Percentiles rank a stretch among this genome's conserved stretches.
These are phyloP conservation scores for Candida broadrunensis DNA, from an alignment of 805 yeast species.

Conservation along the genomic window DNA sequence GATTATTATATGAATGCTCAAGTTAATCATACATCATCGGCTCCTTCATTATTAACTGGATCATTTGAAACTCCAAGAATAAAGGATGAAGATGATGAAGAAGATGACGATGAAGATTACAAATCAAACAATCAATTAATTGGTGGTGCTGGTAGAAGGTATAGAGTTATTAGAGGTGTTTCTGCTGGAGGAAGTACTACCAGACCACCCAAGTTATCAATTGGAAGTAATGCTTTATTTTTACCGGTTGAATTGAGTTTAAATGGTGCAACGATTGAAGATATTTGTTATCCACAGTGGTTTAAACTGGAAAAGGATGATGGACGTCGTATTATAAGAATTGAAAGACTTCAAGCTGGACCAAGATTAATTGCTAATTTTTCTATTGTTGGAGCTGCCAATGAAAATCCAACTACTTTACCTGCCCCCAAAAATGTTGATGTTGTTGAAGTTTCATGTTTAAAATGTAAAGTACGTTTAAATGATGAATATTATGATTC, in stretches of 20 bases:
- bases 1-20: not conserved
- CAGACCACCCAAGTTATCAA: slow-evolving; percentile 48
- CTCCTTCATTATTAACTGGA: not conserved
- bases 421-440: slow-evolving; percentile 44
- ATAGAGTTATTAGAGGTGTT: slow-evolving; percentile 52
- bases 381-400: slow-evolving; percentile 50
- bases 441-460: slow-evolving; percentile 58
- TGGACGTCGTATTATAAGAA: slow-evolving; percentile 53
- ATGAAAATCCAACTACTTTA: slow-evolving; percentile 39
- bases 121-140: not conserved
- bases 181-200: slow-evolving; percentile 58
- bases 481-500: slow-evolving; percentile 28
- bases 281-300: slow-evolving; percentile 55
- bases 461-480: slow-evolving; percentile 37
- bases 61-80: not conserved
- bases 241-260: slow-evolving; percentile 49
- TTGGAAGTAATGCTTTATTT: slow-evolving; percentile 24
- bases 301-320: slow-evolving; percentile 42
- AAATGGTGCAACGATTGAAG: slow-evolving; percentile 42
- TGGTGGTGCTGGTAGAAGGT: slow-evolving; percentile 15
- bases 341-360: slow-evolving; percentile 52
- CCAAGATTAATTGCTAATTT: slow-evolving; percentile 47
- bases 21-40: not conserved
- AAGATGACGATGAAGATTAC: not conserved
- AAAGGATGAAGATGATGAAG: slow-evolving; percentile 1